Evolutionary conservation across 2,329 filamentous ascomycete genomes (phyloP).

Genomic region (Hypoxylon sp.): DNA sequence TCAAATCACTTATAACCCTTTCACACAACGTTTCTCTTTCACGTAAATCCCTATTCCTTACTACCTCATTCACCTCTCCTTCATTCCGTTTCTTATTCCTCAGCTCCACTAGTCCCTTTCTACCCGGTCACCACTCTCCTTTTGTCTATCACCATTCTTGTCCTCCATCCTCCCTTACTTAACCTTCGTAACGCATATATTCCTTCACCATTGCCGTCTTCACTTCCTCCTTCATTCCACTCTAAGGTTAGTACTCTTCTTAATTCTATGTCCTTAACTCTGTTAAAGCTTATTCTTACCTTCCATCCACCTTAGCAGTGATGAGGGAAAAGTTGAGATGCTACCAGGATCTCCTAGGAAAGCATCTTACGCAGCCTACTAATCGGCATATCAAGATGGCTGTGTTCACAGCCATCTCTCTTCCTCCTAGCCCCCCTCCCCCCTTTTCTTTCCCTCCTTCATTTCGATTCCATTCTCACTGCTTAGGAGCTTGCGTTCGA

Average conservation of each 20-base stretch:
- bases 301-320: constrained; percentile 58
- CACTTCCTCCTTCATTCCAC: not conserved
- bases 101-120: not conserved
- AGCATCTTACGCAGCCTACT: constrained; percentile 88
- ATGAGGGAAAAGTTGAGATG: constrained; percentile 65
- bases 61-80: too few relatives aligned
- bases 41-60: too few relatives aligned
- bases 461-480: not conserved
- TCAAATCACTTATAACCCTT: not conserved
- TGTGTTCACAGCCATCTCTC: constrained; percentile 82
- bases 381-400: constrained; percentile 93
- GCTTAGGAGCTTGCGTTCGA: too few relatives aligned
- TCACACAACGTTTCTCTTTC: too few relatives aligned
- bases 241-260: not conserved
- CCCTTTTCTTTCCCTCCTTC: not conserved
- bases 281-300: not conserved
- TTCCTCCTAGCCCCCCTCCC: too few relatives aligned
- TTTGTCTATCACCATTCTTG: too few relatives aligned
- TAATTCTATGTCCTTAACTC: not conserved
- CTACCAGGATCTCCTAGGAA: constrained; percentile 75
- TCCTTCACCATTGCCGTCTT: too few relatives aligned
- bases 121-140: not conserved
- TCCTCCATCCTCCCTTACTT: not conserved
- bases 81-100: not conserved
- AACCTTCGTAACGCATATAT: not conserved